Evolutionary conservation across 2,329 filamentous ascomycete species (phyloP), one percentile per base, ranked within the genome.

Genomic region (Bipolaris sorokiniana): DNA sequence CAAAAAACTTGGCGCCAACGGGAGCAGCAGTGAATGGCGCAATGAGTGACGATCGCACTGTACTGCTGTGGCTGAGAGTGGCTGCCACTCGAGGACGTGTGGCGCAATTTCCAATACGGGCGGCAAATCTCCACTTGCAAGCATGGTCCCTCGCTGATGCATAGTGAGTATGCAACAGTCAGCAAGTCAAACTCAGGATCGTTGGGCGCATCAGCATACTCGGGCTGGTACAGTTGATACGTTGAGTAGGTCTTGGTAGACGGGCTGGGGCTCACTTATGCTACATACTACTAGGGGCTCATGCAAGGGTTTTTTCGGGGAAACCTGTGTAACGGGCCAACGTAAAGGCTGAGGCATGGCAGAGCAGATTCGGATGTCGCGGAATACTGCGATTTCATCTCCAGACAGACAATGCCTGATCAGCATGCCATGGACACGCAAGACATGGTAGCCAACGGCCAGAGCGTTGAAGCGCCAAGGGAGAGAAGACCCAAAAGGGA

Each of bases 291-390:
- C 34, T 50, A 28, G 46, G 52, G 38, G n/a, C 16, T 40, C 31
- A 46, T 18, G 37, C 23, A 37, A 44, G 23, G 50, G 46, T 45
- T 38, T 28, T 28, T n/a, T 31, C 31, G 54, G 44, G 13, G 26
- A 31, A 40, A 54, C 33, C 31, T 18, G 45, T 44, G 45, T 31
- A 18, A 54, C 42, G 48, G 38, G 38, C 15, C 36, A 53, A 37
- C 20, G 47, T 23, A 23, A 23, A 53, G 54, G 28, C 49, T 49
- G 49, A 53, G 31, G 3, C 18, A 41, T 23, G 38, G 33, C 40
- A 33, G 42, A 44, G 49, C 49, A 20, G 49, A 57, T 37, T 46
- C 54, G 55, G 55, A 44, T 54, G 41, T 45, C 37, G 49, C 55
- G 55, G 55, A 49, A 56, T 28, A n/a, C 20, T 22, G 28, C n/a